phyloP scores from a whole-genome alignment of 2,329 filamentous ascomycete species.

The Cercospora beticola region DNA sequence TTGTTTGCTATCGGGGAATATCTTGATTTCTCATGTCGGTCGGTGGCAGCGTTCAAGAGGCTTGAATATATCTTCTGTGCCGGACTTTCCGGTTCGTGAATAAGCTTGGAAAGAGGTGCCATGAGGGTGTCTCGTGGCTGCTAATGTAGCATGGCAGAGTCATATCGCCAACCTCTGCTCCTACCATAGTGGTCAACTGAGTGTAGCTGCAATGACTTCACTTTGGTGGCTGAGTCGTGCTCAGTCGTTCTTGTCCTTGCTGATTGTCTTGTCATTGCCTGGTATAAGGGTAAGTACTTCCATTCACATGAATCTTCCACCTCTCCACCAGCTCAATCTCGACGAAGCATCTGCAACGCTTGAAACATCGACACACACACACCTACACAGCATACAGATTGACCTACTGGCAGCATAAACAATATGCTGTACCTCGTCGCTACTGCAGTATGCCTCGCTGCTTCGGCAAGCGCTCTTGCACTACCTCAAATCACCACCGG shows the following conservation, averaged over 20 bases:
- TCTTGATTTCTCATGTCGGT: background rate
- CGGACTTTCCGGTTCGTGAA: background rate
- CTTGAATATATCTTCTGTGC: background rate
- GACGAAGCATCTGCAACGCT: background rate
- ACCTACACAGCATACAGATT: background rate
- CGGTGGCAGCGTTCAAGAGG: background rate
- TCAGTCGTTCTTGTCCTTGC: background rate
- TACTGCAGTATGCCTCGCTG: background rate
- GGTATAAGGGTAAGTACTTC: background rate
- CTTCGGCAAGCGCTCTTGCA: background rate
- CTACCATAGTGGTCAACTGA: background rate
- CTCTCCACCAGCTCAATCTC: background rate
- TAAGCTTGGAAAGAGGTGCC: background rate
- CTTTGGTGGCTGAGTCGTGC: background rate
- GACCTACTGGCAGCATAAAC: background rate
- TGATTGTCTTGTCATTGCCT: background rate
- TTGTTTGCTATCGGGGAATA: background rate
- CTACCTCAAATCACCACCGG: conserved; percentile 17
- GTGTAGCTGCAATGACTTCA: background rate
- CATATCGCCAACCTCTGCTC: background rate
- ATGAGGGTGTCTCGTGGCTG: background rate
- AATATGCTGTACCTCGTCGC: background rate
- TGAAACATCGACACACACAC: background rate
- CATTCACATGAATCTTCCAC: background rate
- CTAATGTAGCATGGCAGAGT: background rate